phyloP scores from a whole-genome alignment of 2,329 filamentous ascomycete species.

The Triangularia verruculosa region DNA sequence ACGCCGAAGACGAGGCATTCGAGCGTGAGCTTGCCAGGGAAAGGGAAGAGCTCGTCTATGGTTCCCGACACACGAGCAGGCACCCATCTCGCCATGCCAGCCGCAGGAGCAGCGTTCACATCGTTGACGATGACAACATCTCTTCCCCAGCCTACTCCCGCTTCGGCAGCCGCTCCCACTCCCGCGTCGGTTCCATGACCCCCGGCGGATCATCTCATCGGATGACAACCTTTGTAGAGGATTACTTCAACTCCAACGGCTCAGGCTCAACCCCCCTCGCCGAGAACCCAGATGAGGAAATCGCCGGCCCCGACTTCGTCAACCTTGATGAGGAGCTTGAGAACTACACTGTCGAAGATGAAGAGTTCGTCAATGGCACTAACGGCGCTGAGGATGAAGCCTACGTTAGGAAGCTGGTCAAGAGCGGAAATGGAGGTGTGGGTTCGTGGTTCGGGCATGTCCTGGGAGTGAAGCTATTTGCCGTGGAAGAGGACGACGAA shows the following conservation, averaged over 20 bases:
- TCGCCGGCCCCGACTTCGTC: constrained; percentile 82
- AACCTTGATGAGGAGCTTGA: constrained; percentile 81
- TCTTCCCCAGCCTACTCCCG: constrained; percentile 42
- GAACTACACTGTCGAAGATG: constrained; percentile 48
- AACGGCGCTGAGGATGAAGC: constrained; percentile 53
- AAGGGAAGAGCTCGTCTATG: background rate
- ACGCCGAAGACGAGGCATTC: constrained; percentile 46
- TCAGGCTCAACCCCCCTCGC: constrained; percentile 24
- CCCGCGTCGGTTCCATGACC: constrained; percentile 44
- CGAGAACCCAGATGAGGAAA: constrained; percentile 33
- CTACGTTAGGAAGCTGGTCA: constrained; percentile 54
- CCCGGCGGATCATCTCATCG: constrained; percentile 34
- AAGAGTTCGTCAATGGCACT: constrained; percentile 25
- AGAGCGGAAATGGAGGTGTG: constrained; percentile 49
- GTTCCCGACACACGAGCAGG: background rate
- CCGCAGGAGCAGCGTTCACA: constrained; percentile 44
- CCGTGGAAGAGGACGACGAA: constrained; percentile 59
- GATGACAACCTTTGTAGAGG: constrained; percentile 37
- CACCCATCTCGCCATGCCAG: constrained; percentile 34
- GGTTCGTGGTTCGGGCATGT: constrained; percentile 59
- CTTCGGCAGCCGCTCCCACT: constrained; percentile 45
- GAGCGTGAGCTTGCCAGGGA: constrained; percentile 41
- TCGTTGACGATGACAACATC: constrained; percentile 33
- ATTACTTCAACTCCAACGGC: constrained; percentile 33
- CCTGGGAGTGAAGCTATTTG: constrained; percentile 60